Evolutionary conservation across 257 asterid genomes (phyloP), one percentile per base, ranked within the genome.

Genomic region (Lycium barbarum): DNA sequence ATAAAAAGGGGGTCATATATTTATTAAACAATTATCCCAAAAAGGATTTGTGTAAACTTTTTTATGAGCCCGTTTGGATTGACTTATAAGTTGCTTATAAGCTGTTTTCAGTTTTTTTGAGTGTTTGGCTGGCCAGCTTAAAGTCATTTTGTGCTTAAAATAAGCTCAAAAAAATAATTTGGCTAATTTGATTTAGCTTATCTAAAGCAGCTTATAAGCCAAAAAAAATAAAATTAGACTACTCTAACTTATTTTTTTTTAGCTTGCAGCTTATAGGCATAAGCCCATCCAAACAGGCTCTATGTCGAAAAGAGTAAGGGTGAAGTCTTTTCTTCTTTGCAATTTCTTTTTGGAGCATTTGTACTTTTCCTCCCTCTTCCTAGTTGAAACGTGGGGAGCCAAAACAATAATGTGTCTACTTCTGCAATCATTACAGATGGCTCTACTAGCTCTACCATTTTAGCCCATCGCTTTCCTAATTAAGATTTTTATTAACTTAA

Each of bases 321-420:
- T 74, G 81, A 74, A 74, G 81, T 26, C 7, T 51, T 51, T 51
- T 76, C 12, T 8, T 2, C 20, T 26, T 76, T 49, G 8, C 9
- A 51, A 76, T 76, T 49, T 76, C 13, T 26, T 51, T 76, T 76
- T 22, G 81, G 14, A 22, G 5, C 81, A 76, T 76, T 76, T 76
- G 63, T 51, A 53, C 45, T 76, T 26, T 63, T 76, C 82, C 81
- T 49, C 43, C 45, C 62, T 74, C 62, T 49, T 51, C 62, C 22
- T 49, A 76, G 63, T 76, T 53, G 47, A 76, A 51, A 86, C 88
- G 87, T 86, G 89, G 87, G 86, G 82, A 85, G 78, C 87, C 84
- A 54, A 73, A 57, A 78, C 83, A 73, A 84, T 88, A 18, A 86
- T 76, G 87, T 84, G 78, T 84, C 83, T 84, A 80, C 54, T 40